Base-by-base conservation (phyloP, 2,329 filamentous ascomycete species). In the Stemphylium vesicarium region DNA sequence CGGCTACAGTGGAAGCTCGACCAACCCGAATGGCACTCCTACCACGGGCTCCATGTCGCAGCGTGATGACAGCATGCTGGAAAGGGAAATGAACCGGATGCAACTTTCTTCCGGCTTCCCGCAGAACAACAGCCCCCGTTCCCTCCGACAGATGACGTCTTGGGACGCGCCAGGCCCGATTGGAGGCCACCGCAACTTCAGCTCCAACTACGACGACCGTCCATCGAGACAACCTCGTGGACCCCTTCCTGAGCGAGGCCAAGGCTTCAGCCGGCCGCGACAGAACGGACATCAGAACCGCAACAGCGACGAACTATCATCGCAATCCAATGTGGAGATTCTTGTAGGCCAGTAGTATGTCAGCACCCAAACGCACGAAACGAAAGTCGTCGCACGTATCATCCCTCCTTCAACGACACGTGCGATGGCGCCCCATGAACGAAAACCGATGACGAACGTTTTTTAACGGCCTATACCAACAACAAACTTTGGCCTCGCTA, bases 11-110 rank as follows among this genome's bases (percentile, higher is more conserved):
- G 82, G 79, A 32, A 81, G 84, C 26, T 86, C 86, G 37, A 87
- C 84, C 69, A 89, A 88, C 18, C 87, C 88, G 8, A 88, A 84
- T 45, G 79, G 89, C 56, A 89, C 88, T 3, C 85, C 85, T 11
- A 86, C 83, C 11, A 80, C 81, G 11, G 80, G 80, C 12, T 73
- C 73, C 38, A 77, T 72, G 80, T 68, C 76, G 62, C 80, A 81
- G 66, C 81, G 83, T 51, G 83, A 85, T 55, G 85, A 87, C 56
- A 79, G 77, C 52, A 76, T 85, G 61, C 77, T 89, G 33, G 85
- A 88, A 66, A 86, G 87, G 66, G 86, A 85, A 53, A 80, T 91
- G 57, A 80, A 80, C 54, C 82, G 82, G 60, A 81, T 90, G 76
- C 84, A 80, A 50, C 77, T 90, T 33, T 54, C 53, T 20, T 82